Evolutionary conservation across 75 land plant genomes (phyloP), one percentile per base, ranked within the genome.

Genomic region (Selaginella tamariscina): DNA sequence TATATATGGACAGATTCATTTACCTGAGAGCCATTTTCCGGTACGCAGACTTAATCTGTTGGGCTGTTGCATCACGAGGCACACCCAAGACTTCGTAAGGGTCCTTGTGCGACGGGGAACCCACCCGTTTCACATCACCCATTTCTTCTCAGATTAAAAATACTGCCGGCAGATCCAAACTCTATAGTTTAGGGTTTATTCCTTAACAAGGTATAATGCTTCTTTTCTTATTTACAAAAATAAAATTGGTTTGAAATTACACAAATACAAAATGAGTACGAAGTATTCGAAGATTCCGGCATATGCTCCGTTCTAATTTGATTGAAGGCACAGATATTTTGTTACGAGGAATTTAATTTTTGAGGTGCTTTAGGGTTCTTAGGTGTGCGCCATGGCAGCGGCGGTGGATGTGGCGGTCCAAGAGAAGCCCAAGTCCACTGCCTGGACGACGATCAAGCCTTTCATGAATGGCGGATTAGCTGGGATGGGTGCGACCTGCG

Each of bases 401-500:
- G 63, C 49, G 49, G 49, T 39, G 49, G 49, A 39, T 15, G 15
- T 39, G 49, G 49, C 49, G 49, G 85, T 33, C 29, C 79, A 82
- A 55, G 74, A 71, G 81, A 80, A 85, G 69, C 73, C 78, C n/a
- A 64, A 73, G 65, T 8, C 82, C n/a, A 15, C 76, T 1, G 82
- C 87, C 1, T 91, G 96, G 96, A 74, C 55, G 20, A 82, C 83
- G 44, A 73, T 82, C 27, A 91, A 91, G 82, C 96, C 96, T 15
- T 91, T 91, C 65, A 73, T 82, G 28, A 91, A 91, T 73, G 96
- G 96, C 0, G 96, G 96, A 1, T 31, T 75, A 24, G 77, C 96
- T 23, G 88, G 96, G 1, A 91, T 91, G 92, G 95, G 92, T 27
- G 88, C 96, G 30, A 91, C 92, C 29, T 91, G 96, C 70, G 92